Evolutionary conservation across 768 basidiomycete genomes (phyloP).

Genomic region (Naganishia antarctica): DNA sequence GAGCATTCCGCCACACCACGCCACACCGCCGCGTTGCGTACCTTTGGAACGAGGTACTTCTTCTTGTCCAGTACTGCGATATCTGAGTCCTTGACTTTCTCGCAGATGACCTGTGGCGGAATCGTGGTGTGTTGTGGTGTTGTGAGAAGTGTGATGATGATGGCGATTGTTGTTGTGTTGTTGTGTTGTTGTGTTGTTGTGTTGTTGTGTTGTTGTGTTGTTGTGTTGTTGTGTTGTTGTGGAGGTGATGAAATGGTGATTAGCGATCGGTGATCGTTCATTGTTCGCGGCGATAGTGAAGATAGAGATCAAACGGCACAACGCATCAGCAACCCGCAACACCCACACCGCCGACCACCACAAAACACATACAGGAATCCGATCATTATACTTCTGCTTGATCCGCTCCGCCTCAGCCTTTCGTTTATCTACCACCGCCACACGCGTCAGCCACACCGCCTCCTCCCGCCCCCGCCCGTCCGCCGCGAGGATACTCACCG

Average conservation of each 20-base stretch:
- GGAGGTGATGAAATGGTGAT: too few relatives aligned
- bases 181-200: too few relatives aligned
- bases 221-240: too few relatives aligned
- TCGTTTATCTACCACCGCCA: slow-evolving; percentile 74
- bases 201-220: too few relatives aligned
- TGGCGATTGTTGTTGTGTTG: too few relatives aligned
- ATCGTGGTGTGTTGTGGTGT: neutral
- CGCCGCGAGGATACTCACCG: slow-evolving; percentile 55
- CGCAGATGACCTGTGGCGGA: slow-evolving; percentile 76
- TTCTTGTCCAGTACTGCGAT: slow-evolving; percentile 99
- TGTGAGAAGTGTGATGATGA: neutral
- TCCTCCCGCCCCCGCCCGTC: neutral
- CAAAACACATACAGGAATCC: too few relatives aligned
- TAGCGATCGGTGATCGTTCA: too few relatives aligned
- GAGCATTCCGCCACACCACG: too few relatives aligned
- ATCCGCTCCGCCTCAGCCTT: slow-evolving; percentile 99
- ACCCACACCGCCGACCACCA: too few relatives aligned
- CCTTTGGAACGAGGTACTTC: slow-evolving; percentile 98
- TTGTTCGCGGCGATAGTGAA: neutral
- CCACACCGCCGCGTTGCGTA: slow-evolving; percentile 50
- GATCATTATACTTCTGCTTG: slow-evolving; percentile 95
- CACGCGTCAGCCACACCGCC: neutral
- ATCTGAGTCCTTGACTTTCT: slow-evolving; percentile 97
- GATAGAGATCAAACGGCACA: neutral
- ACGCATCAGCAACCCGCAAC: too few relatives aligned